These are phyloP conservation scores for Sporothrix dimorphospora DNA, from an alignment of 2,329 filamentous ascomycete species.

Conservation along the genomic window DNA sequence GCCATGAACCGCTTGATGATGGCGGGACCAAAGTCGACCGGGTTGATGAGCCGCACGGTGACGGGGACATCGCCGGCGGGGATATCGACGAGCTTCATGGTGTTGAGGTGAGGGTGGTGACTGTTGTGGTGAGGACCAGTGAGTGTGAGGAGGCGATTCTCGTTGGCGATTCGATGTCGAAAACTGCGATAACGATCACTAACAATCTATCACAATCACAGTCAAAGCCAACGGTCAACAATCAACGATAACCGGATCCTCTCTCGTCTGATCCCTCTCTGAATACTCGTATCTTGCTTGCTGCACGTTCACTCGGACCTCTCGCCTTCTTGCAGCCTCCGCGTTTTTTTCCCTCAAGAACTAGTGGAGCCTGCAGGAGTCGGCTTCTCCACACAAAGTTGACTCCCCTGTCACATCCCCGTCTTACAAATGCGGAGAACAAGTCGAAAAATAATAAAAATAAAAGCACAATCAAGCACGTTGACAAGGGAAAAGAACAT, in stretches of 20 bases:
- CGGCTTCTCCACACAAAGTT: not conserved
- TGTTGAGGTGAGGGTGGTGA: not conserved
- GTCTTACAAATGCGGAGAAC: conserved; percentile 5
- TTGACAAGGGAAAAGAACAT: not conserved
- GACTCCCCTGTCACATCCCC: not conserved
- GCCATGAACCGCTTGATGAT: conserved; percentile 24
- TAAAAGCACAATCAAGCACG: not conserved
- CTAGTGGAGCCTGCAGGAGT: not conserved
- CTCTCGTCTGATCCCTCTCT: too few species aligned
- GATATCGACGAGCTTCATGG: conserved; percentile 21
- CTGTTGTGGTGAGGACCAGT: not conserved
- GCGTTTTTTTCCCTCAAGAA: not conserved
- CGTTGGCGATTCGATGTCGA: not conserved
- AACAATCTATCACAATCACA: too few species aligned
- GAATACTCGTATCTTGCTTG: too few species aligned
- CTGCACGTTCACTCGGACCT: too few species aligned
- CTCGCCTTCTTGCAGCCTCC: too few species aligned
- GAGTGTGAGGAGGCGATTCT: not conserved
- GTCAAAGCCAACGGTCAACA: too few species aligned
- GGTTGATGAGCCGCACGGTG: conserved; percentile 16
- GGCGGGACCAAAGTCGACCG: conserved; percentile 21
- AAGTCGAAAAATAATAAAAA: not conserved
- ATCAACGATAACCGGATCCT: too few species aligned
- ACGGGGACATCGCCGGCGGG: conserved; percentile 9
- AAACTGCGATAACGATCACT: not conserved